phyloP scores from a whole-genome alignment of 2,329 filamentous ascomycete genomes.

The Stemphylium lycopersici region DNA sequence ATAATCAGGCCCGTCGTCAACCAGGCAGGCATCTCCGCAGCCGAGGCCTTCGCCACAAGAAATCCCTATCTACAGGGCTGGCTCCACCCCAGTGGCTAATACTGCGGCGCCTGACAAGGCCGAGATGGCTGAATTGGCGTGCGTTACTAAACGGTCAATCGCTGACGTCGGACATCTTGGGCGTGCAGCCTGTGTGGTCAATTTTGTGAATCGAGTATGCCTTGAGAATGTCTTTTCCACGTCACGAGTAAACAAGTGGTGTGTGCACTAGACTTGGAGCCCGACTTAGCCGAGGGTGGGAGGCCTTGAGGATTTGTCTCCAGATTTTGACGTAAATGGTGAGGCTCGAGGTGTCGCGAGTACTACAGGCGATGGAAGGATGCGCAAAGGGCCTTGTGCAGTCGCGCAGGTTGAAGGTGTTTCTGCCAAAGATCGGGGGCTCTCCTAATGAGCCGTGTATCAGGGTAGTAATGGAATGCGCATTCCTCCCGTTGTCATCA shows the following conservation, averaged over 20 bases:
- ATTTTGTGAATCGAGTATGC: conserved; percentile 19
- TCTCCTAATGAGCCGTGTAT: background rate
- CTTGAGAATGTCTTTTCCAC: conserved; percentile 18
- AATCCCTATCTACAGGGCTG: conserved; percentile 10
- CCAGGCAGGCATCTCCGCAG: conserved; percentile 2
- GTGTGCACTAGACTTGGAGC: conserved; percentile 9
- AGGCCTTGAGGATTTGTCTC: conserved; percentile 21
- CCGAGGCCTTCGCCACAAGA: conserved; percentile 15
- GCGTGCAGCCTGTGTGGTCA: conserved; percentile 13
- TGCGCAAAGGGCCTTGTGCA: background rate
- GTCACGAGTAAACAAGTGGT: conserved; percentile 27
- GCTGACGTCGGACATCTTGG: conserved; percentile 20
- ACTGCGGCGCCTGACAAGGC: conserved; percentile 15
- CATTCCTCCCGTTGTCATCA: background rate
- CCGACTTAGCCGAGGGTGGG: conserved; percentile 33
- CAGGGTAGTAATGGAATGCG: background rate
- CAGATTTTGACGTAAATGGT: conserved; percentile 12
- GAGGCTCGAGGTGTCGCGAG: background rate
- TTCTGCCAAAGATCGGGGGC: background rate
- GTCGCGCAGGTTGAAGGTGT: background rate
- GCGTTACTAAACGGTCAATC: conserved; percentile 9
- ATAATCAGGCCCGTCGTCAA: conserved; percentile 5
- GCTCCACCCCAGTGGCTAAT: background rate
- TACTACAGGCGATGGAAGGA: background rate
- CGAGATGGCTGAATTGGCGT: conserved; percentile 9